Conservation (phyloP, 164 flowering plant genomes). For the Berberis vulgaris region DNA sequence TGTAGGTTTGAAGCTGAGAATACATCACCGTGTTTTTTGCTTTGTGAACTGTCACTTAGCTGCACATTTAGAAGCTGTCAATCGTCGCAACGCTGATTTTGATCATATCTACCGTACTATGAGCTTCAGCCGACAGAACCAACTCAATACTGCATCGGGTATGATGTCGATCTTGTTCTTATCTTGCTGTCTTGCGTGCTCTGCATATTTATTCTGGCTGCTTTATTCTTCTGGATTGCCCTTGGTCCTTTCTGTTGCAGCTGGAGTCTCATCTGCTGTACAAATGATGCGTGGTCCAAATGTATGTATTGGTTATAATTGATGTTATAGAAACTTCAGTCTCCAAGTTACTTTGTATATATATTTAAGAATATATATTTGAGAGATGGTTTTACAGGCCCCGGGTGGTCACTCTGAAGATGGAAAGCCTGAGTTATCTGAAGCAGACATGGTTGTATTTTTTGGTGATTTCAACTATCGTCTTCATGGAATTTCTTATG, state of each 20-base stretch:
- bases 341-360: background rate
- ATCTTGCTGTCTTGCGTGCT: constrained; percentile 51
- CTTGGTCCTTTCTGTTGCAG: constrained; percentile 60
- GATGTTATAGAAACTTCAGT: too few relatives aligned
- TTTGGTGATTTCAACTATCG: constrained; percentile 95
- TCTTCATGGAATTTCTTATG: constrained; percentile 90
- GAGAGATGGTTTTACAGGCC: background rate
- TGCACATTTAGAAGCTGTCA: constrained; percentile 97
- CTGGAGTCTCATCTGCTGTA: constrained; percentile 60
- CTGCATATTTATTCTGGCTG: constrained; percentile 40
- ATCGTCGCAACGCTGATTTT: constrained; percentile 93
- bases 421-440: constrained; percentile 66
- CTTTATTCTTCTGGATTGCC: constrained; percentile 56
- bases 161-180: constrained; percentile 44
- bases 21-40: constrained; percentile 77
- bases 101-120: constrained; percentile 76
- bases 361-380: background rate
- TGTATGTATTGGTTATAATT: constrained; percentile 28
- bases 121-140: constrained; percentile 55
- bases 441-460: constrained; percentile 89
- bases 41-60: constrained; percentile 98
- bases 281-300: constrained; percentile 48
- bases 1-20: constrained; percentile 91
- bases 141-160: constrained; percentile 59
- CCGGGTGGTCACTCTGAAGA: constrained; percentile 20